Percentiles rank a stretch among this genome's conserved stretches.
phyloP scores from a whole-genome alignment of 2,329 filamentous ascomycete genomes.

The Pseudocercospora fijiensis region DNA sequence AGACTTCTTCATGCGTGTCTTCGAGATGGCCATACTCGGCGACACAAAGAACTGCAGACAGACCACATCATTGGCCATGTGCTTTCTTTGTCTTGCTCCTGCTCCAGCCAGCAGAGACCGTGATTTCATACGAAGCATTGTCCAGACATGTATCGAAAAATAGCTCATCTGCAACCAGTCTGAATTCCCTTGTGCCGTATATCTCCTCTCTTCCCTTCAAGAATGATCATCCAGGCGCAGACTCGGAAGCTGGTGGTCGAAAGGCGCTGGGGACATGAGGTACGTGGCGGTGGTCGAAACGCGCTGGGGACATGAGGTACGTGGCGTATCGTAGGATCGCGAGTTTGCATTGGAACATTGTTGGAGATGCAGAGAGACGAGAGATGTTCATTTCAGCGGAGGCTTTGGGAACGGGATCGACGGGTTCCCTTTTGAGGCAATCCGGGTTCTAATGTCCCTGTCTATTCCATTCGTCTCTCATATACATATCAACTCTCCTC shows the following conservation, averaged over 20 bases:
- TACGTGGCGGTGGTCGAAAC: not conserved
- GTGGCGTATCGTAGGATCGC: too few species aligned
- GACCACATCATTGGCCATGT: not conserved
- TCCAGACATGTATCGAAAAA: not conserved
- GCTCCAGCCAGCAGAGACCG: not conserved
- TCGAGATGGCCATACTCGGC: not conserved
- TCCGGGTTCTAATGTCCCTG: too few species aligned
- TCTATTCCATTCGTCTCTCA: too few species aligned
- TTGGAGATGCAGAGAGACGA: not conserved
- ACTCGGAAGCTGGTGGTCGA: not conserved
- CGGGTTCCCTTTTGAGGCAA: not conserved
- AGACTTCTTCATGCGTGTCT: conserved; percentile 18
- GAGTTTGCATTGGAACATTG: too few species aligned
- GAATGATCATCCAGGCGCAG: not conserved
- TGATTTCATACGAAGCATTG: not conserved
- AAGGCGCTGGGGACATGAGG: not conserved
- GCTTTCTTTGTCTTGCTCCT: not conserved
- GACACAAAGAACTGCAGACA: not conserved
- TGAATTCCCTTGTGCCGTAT: too few species aligned
- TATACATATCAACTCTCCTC: not conserved
- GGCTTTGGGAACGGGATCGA: not conserved
- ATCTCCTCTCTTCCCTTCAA: not conserved
- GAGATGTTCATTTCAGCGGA: not conserved
- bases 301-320: too few species aligned
- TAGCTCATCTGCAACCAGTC: not conserved